A percentile compares a stretch with the other conserved stretches of the same genome.
phyloP scores from a whole-genome alignment of 345 rosid species.

The Acer negundo region DNA sequence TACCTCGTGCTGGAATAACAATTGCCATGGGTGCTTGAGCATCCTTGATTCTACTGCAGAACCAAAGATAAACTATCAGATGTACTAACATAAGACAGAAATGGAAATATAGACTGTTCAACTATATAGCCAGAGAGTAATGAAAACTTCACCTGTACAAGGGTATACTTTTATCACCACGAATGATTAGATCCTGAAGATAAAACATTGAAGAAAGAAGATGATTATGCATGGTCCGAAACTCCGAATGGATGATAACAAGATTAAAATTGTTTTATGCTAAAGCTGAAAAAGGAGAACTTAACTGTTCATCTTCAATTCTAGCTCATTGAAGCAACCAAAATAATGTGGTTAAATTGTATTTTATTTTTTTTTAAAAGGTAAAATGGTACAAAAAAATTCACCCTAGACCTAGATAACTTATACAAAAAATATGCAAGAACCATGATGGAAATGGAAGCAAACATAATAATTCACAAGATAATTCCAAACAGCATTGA shows the following conservation, averaged over 20 bases:
- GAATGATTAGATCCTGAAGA: constrained; percentile 79
- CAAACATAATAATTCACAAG: constrained; percentile 3
- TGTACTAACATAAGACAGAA: constrained; percentile 1
- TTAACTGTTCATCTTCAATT: neutral
- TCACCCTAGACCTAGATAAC: neutral
- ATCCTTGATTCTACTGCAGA: constrained; percentile 84
- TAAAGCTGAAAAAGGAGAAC: neutral
- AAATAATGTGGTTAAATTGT: neutral
- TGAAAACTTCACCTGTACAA: constrained; percentile 75
- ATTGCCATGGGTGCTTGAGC: constrained; percentile 87
- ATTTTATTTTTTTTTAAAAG: no score
- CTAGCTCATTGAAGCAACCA: neutral
- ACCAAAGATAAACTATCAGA: constrained; percentile 39
- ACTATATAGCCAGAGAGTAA: constrained; percentile 11
- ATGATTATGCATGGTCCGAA: neutral
- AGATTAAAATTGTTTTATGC: neutral
- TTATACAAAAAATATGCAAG: neutral
- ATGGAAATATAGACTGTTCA: constrained; percentile 9
- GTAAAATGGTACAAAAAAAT: neutral
- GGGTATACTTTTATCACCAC: constrained; percentile 83
- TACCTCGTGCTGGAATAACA: constrained; percentile 65
- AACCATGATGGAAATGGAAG: neutral
- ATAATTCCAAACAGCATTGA: neutral
- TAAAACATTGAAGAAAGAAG: constrained; percentile 16
- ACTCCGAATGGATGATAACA: neutral